phyloP scores from a whole-genome alignment of 75 land plant genomes.

The Larix kaempferi region DNA sequence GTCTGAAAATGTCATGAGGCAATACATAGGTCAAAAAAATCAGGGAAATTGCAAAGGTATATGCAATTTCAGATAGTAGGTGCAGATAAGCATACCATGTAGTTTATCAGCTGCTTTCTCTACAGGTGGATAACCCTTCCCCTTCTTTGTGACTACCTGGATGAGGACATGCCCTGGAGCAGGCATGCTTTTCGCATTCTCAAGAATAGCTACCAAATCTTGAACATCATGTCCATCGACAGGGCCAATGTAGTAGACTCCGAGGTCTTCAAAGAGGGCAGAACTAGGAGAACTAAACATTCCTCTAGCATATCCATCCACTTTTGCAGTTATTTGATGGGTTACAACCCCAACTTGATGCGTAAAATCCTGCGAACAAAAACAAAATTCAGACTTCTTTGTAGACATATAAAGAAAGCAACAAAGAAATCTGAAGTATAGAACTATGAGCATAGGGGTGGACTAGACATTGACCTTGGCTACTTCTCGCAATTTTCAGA shows the following conservation, averaged over 20 bases:
- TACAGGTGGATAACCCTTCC: constrained; percentile 79
- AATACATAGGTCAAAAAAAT: not conserved
- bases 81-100: constrained; percentile 46
- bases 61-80: not conserved
- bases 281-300: constrained; percentile 71
- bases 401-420: not conserved
- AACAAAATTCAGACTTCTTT: not conserved
- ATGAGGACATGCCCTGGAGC: constrained; percentile 85
- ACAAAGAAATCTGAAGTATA: not conserved
- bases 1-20: not conserved
- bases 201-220: constrained; percentile 62
- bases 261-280: constrained; percentile 80
- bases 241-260: constrained; percentile 85
- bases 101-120: constrained; percentile 80
- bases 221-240: constrained; percentile 81
- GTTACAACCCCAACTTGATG: constrained; percentile 74
- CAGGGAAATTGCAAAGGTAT: too few relatives aligned
- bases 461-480: constrained; percentile 58
- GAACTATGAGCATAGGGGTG: not conserved
- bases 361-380: constrained; percentile 50
- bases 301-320: constrained; percentile 90
- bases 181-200: constrained; percentile 63
- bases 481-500: constrained; percentile 80
- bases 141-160: constrained; percentile 83
- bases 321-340: constrained; percentile 69